Conservation (phyloP, 2,329 filamentous ascomycete species). For the Rosellinia necatrix region DNA sequence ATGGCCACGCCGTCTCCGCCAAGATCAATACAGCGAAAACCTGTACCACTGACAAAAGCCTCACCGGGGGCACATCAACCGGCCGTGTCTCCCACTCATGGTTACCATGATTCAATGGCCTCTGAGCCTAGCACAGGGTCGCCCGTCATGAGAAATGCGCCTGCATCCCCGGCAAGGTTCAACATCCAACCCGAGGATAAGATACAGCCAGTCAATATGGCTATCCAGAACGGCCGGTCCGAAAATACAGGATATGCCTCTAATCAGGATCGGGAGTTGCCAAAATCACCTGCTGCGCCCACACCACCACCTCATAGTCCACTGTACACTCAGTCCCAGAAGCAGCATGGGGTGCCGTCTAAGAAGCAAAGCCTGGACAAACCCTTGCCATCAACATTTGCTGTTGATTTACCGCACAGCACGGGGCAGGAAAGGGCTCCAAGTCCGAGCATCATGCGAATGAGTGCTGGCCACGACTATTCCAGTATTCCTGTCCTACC, state of each 20-base stretch:
- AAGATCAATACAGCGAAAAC: conserved; percentile 37
- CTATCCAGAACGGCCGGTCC: conserved; percentile 51
- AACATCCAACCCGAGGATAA: conserved; percentile 59
- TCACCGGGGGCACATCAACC: conserved; percentile 44
- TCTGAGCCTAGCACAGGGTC: conserved; percentile 36
- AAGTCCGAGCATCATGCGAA: conserved; percentile 24
- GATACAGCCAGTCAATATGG: conserved; percentile 56
- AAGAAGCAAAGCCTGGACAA: conserved; percentile 27
- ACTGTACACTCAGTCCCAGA: conserved; percentile 28
- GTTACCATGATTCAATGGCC: conserved; percentile 9
- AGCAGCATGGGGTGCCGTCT: conserved; percentile 21
- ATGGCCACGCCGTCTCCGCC: conserved; percentile 36
- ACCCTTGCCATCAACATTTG: conserved; percentile 27
- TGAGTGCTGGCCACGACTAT: conserved; percentile 25
- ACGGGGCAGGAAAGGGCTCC: conserved; percentile 29
- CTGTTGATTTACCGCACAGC: conserved; percentile 32
- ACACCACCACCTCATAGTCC: conserved; percentile 47
- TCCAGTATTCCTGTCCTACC: conserved; percentile 11
- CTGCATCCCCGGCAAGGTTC: conserved; percentile 60
- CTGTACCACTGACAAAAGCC: conserved; percentile 35
- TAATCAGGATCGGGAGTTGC: conserved; percentile 38
- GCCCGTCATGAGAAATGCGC: conserved; percentile 55
- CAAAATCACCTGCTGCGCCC: conserved; percentile 43
- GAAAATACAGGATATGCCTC: conserved; percentile 22
- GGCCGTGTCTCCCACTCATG: conserved; percentile 36